Conservation (phyloP, 2,329 filamentous ascomycete species). For the Teratosphaeriaceae sp. region DNA sequence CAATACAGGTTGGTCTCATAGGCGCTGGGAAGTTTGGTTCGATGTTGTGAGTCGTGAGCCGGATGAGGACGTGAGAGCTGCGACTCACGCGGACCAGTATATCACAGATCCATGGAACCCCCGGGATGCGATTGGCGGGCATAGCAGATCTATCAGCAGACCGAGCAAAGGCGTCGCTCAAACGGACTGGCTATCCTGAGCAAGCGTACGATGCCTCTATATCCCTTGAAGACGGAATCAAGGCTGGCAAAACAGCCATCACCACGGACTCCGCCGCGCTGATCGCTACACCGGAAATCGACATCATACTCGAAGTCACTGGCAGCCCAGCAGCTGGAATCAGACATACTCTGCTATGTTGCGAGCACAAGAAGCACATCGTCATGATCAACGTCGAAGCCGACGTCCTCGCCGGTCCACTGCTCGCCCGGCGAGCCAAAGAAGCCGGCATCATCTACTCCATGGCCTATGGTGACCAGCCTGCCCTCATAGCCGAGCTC, state of each 20-base stretch:
- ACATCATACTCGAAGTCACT: slow-evolving; percentile 40
- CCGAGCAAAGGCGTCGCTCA: slow-evolving; percentile 35
- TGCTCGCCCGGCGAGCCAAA: slow-evolving; percentile 35
- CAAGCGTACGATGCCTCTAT: slow-evolving; percentile 33
- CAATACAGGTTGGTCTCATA: slow-evolving; percentile 39
- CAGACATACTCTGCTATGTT: slow-evolving; percentile 38
- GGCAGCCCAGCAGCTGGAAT: slow-evolving; percentile 40
- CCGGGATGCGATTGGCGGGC: slow-evolving; percentile 37
- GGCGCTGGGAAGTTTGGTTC: slow-evolving; percentile 43
- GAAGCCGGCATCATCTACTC: slow-evolving; percentile 43
- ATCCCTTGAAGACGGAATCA: slow-evolving; percentile 35
- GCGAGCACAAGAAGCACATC: slow-evolving; percentile 44
- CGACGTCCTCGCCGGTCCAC: slow-evolving; percentile 38
- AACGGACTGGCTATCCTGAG: slow-evolving; percentile 35
- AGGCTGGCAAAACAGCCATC: slow-evolving; percentile 36
- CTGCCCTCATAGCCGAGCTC: slow-evolving; percentile 38
- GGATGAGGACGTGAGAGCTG: neutral
- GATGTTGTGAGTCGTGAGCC: slow-evolving; percentile 34
- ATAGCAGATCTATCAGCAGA: slow-evolving; percentile 40
- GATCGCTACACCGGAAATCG: slow-evolving; percentile 38
- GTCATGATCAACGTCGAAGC: slow-evolving; percentile 45
- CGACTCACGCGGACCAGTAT: slow-evolving; percentile 23
- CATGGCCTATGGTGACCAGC: slow-evolving; percentile 43
- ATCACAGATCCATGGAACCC: slow-evolving; percentile 38
- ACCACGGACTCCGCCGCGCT: slow-evolving; percentile 38